Conservation (phyloP, 306 rosid species). For the Malus sylvestris region DNA sequence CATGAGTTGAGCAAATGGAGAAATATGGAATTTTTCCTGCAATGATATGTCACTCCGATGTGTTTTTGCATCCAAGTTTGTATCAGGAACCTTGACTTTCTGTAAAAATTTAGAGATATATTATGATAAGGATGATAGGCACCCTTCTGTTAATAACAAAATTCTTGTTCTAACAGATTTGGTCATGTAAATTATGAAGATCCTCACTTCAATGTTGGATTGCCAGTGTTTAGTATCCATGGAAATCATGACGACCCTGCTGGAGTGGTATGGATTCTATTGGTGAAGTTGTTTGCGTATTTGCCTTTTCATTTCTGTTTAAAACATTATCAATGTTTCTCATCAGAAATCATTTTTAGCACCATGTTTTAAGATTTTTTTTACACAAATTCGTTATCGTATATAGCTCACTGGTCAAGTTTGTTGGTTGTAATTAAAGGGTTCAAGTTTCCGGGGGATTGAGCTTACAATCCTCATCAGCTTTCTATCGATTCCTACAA, state of each 20-base stretch:
- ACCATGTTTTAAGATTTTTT: neutral
- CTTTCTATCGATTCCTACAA: neutral
- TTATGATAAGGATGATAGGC: neutral
- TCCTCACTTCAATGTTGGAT: constrained; percentile 92
- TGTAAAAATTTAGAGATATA: neutral
- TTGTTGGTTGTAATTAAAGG: neutral
- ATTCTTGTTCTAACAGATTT: constrained; percentile 45
- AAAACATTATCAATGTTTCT: neutral
- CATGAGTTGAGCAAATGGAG: neutral
- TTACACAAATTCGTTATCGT: neutral
- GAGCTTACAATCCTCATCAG: neutral
- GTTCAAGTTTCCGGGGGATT: neutral
- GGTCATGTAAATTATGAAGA: constrained; percentile 98
- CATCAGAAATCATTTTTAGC: neutral
- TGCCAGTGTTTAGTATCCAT: constrained; percentile 95
- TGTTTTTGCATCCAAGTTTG: neutral
- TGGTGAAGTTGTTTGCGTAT: neutral
- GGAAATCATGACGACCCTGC: constrained; percentile 99
- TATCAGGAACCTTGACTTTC: neutral
- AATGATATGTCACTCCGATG: neutral
- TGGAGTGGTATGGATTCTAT: constrained; percentile 75
- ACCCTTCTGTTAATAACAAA: neutral
- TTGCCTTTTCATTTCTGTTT: neutral
- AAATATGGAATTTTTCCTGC: too few species aligned
- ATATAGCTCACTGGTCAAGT: neutral